These are phyloP conservation scores for Yamadazyma insecticola DNA, from an alignment of 805 yeast species.

Conservation along the genomic window DNA sequence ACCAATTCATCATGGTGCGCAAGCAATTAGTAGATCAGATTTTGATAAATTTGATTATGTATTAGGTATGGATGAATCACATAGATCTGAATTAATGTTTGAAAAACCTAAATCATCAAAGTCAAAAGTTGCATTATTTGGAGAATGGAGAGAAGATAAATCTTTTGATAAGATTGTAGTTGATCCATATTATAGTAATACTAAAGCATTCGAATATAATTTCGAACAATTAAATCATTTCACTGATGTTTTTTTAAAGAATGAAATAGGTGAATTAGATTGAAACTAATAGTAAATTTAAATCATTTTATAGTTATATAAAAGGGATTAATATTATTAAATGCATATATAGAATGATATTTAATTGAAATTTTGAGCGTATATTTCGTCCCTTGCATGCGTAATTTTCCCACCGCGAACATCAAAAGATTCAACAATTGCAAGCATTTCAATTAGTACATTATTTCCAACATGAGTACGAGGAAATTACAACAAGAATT, in stretches of 20 bases:
- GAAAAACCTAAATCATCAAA: conserved; percentile 49
- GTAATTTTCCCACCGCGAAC: background rate
- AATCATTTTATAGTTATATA: no score
- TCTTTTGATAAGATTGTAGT: conserved; percentile 57
- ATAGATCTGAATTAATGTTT: conserved; percentile 45
- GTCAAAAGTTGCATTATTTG: conserved; percentile 61
- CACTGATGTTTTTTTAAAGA: conserved; percentile 61
- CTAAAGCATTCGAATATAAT: conserved; percentile 74
- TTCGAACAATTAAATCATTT: conserved; percentile 74
- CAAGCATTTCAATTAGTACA: no score
- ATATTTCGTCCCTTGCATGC: background rate
- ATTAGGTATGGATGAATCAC: conserved; percentile 68
- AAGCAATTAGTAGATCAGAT: conserved; percentile 52
- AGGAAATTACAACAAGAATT: conserved; percentile 63
- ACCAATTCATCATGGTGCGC: conserved; percentile 71
- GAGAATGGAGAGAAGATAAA: conserved; percentile 65
- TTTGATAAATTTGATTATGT: conserved; percentile 61
- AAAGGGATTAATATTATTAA: no score
- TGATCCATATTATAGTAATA: conserved; percentile 93
- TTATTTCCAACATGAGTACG: conserved; percentile 28
- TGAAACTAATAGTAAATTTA: no score
- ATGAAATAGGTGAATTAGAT: no score
- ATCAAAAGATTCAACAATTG: no score
- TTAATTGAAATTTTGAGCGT: background rate
- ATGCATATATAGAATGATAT: background rate